Percentiles rank a stretch among this genome's conserved stretches.
These are phyloP conservation scores for Penicillium hordei DNA, from an alignment of 2,329 filamentous ascomycete species.

Conservation along the genomic window DNA sequence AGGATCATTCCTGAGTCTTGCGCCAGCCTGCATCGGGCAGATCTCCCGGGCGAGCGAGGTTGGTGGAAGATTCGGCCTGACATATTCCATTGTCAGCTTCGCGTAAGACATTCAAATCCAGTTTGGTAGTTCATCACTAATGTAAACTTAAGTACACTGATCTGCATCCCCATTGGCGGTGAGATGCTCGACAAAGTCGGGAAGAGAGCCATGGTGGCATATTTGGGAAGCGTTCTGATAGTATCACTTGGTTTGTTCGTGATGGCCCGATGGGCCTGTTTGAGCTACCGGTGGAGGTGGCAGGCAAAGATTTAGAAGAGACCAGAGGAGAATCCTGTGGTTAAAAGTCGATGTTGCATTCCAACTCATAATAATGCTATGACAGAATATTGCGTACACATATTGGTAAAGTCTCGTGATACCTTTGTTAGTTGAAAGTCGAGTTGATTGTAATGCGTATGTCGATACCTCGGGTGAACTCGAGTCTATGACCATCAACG, in stretches of 20 bases:
- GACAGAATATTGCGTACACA: neutral
- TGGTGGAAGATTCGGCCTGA: conserved; percentile 50
- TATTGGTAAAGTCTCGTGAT: neutral
- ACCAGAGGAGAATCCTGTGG: neutral
- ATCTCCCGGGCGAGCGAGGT: conserved; percentile 51
- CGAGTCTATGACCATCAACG: neutral
- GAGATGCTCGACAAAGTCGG: conserved; percentile 52
- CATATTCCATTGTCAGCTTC: conserved; percentile 51
- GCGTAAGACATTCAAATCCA: conserved; percentile 32
- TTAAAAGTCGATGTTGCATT: neutral
- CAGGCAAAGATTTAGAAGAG: conserved; percentile 32
- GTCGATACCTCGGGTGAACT: neutral
- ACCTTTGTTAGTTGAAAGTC: neutral
- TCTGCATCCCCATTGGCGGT: conserved; percentile 51
- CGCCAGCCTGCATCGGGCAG: conserved; percentile 49
- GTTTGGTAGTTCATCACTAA: neutral
- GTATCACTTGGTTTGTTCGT: conserved; percentile 37
- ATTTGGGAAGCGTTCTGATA: conserved; percentile 46
- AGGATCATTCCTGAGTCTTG: conserved; percentile 49
- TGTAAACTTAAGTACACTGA: conserved; percentile 36
- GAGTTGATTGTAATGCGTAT: neutral
- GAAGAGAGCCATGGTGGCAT: conserved; percentile 46
- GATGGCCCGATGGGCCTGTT: conserved; percentile 41
- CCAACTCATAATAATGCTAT: neutral
- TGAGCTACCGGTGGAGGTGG: conserved; percentile 43